These are phyloP conservation scores for Dactylellina sp. DNA, from an alignment of 2,329 filamentous ascomycete species.

Conservation along the genomic window DNA sequence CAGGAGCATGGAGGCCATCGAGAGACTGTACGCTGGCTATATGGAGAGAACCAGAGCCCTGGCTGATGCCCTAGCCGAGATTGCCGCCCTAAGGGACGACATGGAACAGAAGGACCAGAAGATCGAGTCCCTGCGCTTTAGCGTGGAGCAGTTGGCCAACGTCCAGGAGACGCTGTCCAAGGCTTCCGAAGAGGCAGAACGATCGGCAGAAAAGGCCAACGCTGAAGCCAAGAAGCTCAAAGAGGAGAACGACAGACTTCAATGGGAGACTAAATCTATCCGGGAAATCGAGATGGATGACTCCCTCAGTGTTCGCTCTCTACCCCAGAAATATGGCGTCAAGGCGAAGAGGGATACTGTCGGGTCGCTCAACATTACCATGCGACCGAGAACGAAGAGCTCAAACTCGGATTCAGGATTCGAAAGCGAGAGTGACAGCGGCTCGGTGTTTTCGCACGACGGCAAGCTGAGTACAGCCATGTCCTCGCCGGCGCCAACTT, in stretches of 20 bases:
- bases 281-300: slow-evolving; percentile 44
- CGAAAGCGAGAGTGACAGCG: slow-evolving; percentile 47
- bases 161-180: slow-evolving; percentile 48
- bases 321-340: slow-evolving; percentile 32
- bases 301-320: slow-evolving; percentile 25
- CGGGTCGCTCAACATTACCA: slow-evolving; percentile 3
- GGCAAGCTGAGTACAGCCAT: slow-evolving; percentile 10
- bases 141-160: slow-evolving; percentile 49
- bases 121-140: slow-evolving; percentile 44
- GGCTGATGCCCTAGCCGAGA: slow-evolving; percentile 42
- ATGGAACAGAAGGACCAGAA: slow-evolving; percentile 52
- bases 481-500: slow-evolving; percentile 27
- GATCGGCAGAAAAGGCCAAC: slow-evolving; percentile 39
- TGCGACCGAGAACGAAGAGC: slow-evolving; percentile 41
- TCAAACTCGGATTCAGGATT: slow-evolving; percentile 57
- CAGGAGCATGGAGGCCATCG: slow-evolving; percentile 43
- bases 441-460: slow-evolving; percentile 49
- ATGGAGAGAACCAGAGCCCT: slow-evolving; percentile 40
- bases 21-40: slow-evolving; percentile 36
- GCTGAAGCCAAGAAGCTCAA: slow-evolving; percentile 40
- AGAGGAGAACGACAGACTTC: slow-evolving; percentile 36
- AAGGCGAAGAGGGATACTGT: slow-evolving; percentile 12
- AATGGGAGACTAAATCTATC: slow-evolving; percentile 43
- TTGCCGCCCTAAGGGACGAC: slow-evolving; percentile 41
- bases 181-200: slow-evolving; percentile 48